Evolutionary conservation across 208 protist genomes (phyloP), one percentile per base, ranked within the genome.

Genomic region (Leishmania gerbilli): DNA sequence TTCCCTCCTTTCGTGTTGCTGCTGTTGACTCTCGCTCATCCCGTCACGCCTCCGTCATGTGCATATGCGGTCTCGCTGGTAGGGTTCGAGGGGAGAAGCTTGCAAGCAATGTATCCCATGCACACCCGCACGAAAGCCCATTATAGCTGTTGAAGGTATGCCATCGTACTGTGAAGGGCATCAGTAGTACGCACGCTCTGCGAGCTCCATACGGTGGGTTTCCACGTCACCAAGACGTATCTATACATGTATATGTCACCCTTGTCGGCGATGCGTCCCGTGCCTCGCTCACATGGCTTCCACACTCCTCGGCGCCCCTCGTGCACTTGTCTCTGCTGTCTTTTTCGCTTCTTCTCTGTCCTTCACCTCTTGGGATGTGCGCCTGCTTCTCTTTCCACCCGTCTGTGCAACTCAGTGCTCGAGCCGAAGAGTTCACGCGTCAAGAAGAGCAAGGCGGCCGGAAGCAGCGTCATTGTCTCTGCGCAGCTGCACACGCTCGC

Each of bases 211-310:
- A 42, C 67, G 34, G 51, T 71, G 56, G 9, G n/a, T 58, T 40
- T 55, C 47, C 55, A 21, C 24, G 13, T 17, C 49, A 51, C 42
- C 58, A 40, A 40, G 34, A 40, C 62, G 53, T 27, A 67, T 58
- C 58, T 71, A 78, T 45, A 64, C 40, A 74, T 55, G n/a, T 60
- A 82, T 82, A 82, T 49, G 45, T 8, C 24, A 71, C n/a, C n/a
- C 7, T 27, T 65, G 60, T 17, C 31, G 3, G 37, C 2, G 17
- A 40, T 69, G 64, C 15, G 4, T 40, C 0, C 31, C 7, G 19
- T 69, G 19, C 34, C 34, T 45, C 15, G 17, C 24, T 69, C 64
- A 69, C 37, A 65, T 65, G 24, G 24, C 13, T 34, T 31, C 64
- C 64, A 34, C 31, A 9, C 64, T 17, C 64, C 37, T 42, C 34